These are phyloP conservation scores for Rugonectria rugulosa DNA, from an alignment of 2,329 filamentous ascomycete genomes.

Conservation along the genomic window DNA sequence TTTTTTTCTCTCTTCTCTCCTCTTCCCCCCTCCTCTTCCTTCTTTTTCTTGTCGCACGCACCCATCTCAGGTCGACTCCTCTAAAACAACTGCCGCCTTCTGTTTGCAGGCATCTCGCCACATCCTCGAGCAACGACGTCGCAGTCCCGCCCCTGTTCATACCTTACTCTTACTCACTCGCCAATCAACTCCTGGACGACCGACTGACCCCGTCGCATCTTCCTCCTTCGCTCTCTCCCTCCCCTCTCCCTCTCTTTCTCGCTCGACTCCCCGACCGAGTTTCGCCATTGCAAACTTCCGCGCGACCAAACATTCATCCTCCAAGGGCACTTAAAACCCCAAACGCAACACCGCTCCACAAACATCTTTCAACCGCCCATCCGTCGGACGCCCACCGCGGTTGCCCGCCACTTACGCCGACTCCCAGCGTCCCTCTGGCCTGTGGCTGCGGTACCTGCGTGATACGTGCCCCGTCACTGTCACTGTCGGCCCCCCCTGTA, in stretches of 20 bases:
- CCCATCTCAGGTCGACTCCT: neutral
- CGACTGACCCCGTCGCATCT: neutral
- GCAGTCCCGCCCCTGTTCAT: neutral
- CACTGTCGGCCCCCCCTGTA: neutral
- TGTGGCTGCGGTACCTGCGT: conserved; percentile 4
- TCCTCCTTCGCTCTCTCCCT: neutral
- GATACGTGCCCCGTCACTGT: neutral
- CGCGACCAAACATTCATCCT: neutral
- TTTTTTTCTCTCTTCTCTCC: neutral
- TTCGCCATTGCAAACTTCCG: neutral
- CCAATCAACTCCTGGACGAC: neutral
- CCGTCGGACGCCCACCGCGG: conserved; percentile 2
- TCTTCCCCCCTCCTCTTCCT: no score
- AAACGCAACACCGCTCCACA: conserved; percentile 16
- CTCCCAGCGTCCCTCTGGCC: neutral
- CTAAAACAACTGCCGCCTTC: neutral
- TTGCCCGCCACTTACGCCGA: conserved; percentile 4
- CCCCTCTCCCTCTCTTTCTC: neutral
- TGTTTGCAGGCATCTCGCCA: neutral
- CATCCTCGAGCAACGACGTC: neutral
- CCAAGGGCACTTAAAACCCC: conserved; percentile 11
- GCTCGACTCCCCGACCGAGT: no score
- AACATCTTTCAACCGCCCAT: conserved; percentile 10
- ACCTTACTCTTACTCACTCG: neutral
- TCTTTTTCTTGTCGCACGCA: no score